Evolutionary conservation across 331 rosid genomes (phyloP).

Genomic region (Ulmus americana): DNA sequence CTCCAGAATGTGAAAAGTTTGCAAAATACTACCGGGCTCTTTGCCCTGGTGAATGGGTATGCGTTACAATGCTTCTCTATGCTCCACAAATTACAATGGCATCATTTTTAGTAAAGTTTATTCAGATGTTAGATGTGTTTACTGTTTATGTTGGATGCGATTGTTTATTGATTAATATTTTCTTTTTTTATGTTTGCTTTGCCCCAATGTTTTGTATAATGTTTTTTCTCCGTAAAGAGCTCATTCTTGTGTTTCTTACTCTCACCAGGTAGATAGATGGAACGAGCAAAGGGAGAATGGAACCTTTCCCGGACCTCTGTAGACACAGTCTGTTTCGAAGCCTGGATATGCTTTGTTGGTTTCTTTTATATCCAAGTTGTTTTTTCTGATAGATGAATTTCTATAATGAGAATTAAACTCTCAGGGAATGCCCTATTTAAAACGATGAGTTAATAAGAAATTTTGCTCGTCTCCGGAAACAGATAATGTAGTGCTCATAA

Average conservation of each 20-base stretch:
- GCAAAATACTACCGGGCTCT: conserved; percentile 79
- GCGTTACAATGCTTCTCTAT: conserved; percentile 20
- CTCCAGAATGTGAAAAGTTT: conserved; percentile 81
- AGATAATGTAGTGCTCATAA: conserved; percentile 25
- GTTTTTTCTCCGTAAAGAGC: not conserved
- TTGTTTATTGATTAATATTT: not conserved
- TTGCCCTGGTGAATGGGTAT: conserved; percentile 98
- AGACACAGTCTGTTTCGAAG: conserved; percentile 31
- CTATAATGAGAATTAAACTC: conserved; percentile 36
- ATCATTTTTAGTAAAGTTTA: no score
- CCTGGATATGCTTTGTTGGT: conserved; percentile 12
- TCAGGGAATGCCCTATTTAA: conserved; percentile 30
- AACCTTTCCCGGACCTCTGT: conserved; percentile 91
- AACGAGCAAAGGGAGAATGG: conserved; percentile 94
- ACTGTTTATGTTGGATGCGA: not conserved
- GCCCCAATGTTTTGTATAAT: no score
- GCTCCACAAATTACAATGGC: no score
- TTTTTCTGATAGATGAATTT: conserved; percentile 23
- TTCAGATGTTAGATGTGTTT: not conserved
- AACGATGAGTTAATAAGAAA: conserved; percentile 56
- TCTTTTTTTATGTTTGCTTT: not conserved
- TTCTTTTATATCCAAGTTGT: conserved; percentile 25
- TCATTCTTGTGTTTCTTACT: not conserved
- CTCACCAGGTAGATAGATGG: conserved; percentile 76
- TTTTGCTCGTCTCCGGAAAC: conserved; percentile 36